Percentiles rank a stretch among this genome's conserved stretches.
These are phyloP conservation scores for Clonostachys sp. DNA, from an alignment of 2,329 filamentous ascomycete genomes.

Conservation along the genomic window DNA sequence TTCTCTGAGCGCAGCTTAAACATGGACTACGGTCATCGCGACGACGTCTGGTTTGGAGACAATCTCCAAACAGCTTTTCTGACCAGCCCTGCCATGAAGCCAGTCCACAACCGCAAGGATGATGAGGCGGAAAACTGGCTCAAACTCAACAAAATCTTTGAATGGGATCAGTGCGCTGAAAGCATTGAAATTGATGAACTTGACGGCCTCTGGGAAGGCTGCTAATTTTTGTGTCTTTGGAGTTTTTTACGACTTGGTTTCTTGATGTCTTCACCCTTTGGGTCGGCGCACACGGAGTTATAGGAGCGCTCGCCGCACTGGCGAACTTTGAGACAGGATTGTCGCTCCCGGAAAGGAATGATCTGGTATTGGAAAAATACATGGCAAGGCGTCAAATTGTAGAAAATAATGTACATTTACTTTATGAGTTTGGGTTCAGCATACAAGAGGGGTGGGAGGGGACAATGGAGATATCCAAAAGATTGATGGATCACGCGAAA, in stretches of 20 bases:
- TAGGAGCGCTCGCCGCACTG: no score
- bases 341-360: no score
- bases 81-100: constrained; percentile 49
- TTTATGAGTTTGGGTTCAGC: background rate
- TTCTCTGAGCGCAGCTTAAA: constrained; percentile 17
- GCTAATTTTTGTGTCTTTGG: constrained; percentile 27
- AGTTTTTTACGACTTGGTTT: background rate
- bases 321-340: no score
- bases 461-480: no score
- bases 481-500: no score
- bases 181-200: constrained; percentile 90
- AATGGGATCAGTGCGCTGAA: constrained; percentile 68
- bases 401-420: background rate
- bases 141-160: constrained; percentile 31
- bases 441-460: no score
- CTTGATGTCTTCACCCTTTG: background rate
- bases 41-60: constrained; percentile 52
- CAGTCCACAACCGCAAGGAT: constrained; percentile 25
- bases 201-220: constrained; percentile 77
- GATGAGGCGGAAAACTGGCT: constrained; percentile 32
- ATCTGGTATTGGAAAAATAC: no score
- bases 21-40: constrained; percentile 29
- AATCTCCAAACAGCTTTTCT: constrained; percentile 38
- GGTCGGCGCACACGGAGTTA: no score
- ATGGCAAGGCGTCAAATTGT: no score